These are phyloP conservation scores for Fusarium marasasianum DNA, from an alignment of 2,329 filamentous ascomycete genomes.

Conservation along the genomic window DNA sequence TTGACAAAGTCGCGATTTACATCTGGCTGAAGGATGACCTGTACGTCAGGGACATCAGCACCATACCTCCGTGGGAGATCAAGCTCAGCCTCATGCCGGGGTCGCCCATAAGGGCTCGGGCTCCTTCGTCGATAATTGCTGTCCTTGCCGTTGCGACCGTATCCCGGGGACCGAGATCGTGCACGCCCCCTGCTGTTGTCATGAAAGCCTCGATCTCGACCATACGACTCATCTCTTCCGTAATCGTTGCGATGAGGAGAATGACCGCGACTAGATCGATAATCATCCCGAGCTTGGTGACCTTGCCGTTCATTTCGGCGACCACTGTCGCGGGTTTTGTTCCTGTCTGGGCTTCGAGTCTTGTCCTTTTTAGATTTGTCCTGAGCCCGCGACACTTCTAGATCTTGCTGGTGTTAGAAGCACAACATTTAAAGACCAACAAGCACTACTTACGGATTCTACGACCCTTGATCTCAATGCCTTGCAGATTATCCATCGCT, in stretches of 20 bases:
- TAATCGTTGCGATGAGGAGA: conserved; percentile 66
- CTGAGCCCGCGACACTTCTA: conserved; percentile 90
- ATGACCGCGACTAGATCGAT: conserved; percentile 68
- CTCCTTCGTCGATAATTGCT: conserved; percentile 73
- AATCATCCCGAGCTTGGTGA: conserved; percentile 67
- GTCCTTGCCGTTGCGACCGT: conserved; percentile 55
- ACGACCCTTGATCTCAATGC: conserved; percentile 82
- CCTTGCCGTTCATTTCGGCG: conserved; percentile 59
- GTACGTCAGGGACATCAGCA: conserved; percentile 85
- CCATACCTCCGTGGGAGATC: conserved; percentile 79
- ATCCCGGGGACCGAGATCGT: conserved; percentile 74
- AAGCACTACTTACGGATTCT: conserved; percentile 81
- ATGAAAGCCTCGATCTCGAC: conserved; percentile 55
- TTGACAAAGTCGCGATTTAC: conserved; percentile 81
- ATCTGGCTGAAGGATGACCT: conserved; percentile 83
- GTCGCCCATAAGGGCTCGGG: conserved; percentile 68
- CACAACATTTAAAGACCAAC: not conserved
- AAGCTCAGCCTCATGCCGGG: conserved; percentile 64
- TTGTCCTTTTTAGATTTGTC: conserved; percentile 74
- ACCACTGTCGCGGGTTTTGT: conserved; percentile 60
- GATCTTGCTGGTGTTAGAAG: conserved; percentile 62
- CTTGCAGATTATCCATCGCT: conserved; percentile 82
- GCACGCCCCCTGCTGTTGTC: conserved; percentile 60
- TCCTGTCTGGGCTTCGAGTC: conserved; percentile 66
- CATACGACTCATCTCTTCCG: conserved; percentile 69